These are phyloP conservation scores for Leccinum boreale DNA, from an alignment of 768 basidiomycete species.

Conservation along the genomic window DNA sequence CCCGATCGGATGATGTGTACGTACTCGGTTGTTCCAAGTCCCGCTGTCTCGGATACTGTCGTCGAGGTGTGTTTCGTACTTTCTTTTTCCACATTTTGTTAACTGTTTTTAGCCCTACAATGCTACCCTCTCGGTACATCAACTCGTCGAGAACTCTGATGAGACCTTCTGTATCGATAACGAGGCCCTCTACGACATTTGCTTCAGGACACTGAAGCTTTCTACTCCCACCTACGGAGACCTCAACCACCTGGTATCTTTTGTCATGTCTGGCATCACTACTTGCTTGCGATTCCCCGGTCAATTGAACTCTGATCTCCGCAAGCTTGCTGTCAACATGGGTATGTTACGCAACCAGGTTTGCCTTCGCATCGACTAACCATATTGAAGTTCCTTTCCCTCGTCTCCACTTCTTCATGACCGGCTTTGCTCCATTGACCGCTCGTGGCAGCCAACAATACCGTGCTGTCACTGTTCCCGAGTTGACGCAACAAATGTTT, in stretches of 20 bases:
- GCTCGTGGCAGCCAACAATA: slow-evolving; percentile 93
- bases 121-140: slow-evolving; percentile 96
- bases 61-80: slow-evolving; percentile 63
- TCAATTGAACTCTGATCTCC: slow-evolving; percentile 97
- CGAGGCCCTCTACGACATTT: slow-evolving; percentile 98
- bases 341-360: slow-evolving; percentile 45
- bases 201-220: slow-evolving; percentile 97
- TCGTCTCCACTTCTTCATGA: slow-evolving; percentile 99
- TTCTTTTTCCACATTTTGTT: neutral
- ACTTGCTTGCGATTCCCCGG: slow-evolving; percentile 99
- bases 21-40: slow-evolving; percentile 96
- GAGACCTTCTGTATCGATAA: slow-evolving; percentile 99
- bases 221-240: slow-evolving; percentile 95
- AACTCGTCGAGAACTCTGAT: slow-evolving; percentile 99
- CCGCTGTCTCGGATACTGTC: slow-evolving; percentile 98
- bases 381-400: slow-evolving; percentile 81
- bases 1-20: slow-evolving; percentile 99
- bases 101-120: slow-evolving; percentile 79
- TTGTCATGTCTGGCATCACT: slow-evolving; percentile 98
- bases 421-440: slow-evolving; percentile 91
- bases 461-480: slow-evolving; percentile 95
- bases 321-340: slow-evolving; percentile 99
- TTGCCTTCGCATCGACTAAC: slow-evolving; percentile 1
- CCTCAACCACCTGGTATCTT: slow-evolving; percentile 95
- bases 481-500: slow-evolving; percentile 99